Evolutionary conservation across 257 asterid species (phyloP), one percentile per base, ranked within the genome.

Genomic region (Vinca minor): DNA sequence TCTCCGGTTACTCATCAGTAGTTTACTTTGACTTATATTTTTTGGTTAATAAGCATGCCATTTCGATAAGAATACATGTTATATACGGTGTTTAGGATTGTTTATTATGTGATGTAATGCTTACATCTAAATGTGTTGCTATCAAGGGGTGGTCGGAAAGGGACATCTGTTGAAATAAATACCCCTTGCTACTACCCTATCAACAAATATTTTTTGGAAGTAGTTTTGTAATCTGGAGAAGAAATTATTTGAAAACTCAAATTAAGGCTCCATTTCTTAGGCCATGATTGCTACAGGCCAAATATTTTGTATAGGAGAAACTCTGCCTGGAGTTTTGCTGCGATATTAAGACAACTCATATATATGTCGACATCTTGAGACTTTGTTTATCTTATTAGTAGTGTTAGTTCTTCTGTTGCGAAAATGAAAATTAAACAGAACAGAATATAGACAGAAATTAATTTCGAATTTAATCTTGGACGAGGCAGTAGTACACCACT

Each of bases 131-230:
- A 41, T 47, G 20, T 49, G 67, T 77, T 69, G 56, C 68, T 56
- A 69, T 73, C 71, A 66, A 29, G 59, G 26, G 55, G 17, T 54
- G 18, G 50, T 34, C 35, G 18, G 78, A 73, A 66, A 73, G 50
- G 56, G 78, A 73, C 66, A 52, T 2, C 8, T 64, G 68, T 71
- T 61, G 69, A 74, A 74, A 59, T 67, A 64, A 74, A 60, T 60
- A 36, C 17, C n/a, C 62, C 69, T 64, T 71, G n/a, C n/a, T n/a
- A 59, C 46, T 58, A 17, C 17, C 34, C 68, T 53, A 63, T 73
- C 74, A 45, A 41, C 58, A 41, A 36, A 13, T n/a, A n/a, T n/a
- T n/a, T n/a, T n/a, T n/a, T n/a, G n/a, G n/a, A n/a, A n/a, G n/a
- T n/a, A n/a, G 32, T 69, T 60, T 38, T 39, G 31, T 42, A 65